phyloP scores from a whole-genome alignment of 306 rosid species.

The Castanea mollissima region DNA sequence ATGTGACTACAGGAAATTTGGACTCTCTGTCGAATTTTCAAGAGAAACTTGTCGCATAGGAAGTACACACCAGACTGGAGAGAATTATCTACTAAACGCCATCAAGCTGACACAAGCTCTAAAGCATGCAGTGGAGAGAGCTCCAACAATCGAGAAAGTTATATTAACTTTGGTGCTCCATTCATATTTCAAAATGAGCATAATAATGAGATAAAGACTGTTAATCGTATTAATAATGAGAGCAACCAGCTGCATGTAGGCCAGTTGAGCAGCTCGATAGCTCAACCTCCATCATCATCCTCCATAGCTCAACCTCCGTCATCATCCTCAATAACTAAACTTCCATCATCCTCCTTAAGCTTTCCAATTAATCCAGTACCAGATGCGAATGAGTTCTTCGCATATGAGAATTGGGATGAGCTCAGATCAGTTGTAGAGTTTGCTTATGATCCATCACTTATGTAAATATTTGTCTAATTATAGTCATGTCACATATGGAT shows the following conservation, averaged over 20 bases:
- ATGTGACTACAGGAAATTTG: conserved; percentile 71
- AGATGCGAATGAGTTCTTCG: conserved; percentile 27
- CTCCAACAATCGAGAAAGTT: conserved; percentile 40
- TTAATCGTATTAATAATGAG: conserved; percentile 12
- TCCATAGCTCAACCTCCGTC: conserved; percentile 23
- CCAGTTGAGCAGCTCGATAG: conserved; percentile 24
- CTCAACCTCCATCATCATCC: conserved; percentile 30
- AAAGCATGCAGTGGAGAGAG: conserved; percentile 25
- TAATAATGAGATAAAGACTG: conserved; percentile 41
- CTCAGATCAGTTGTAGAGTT: conserved; percentile 66
- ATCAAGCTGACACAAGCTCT: conserved; percentile 14
- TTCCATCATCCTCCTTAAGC: conserved; percentile 31
- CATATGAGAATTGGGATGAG: conserved; percentile 71
- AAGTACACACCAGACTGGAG: conserved; percentile 54
- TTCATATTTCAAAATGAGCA: neutral
- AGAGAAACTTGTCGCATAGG: conserved; percentile 52
- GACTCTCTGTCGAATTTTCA: conserved; percentile 88
- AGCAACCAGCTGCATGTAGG: conserved; percentile 26
- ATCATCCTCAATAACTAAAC: too few species aligned
- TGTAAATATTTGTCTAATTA: conserved; percentile 13
- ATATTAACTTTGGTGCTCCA: conserved; percentile 49
- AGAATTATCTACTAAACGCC: conserved; percentile 35
- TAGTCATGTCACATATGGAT: neutral
- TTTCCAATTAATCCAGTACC: conserved; percentile 29
- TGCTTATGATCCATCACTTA: conserved; percentile 45